Percentiles rank a stretch among this genome's conserved stretches.
phyloP scores from a whole-genome alignment of 1,284 basidiomycete species.

The Heliocybe sulcata region DNA sequence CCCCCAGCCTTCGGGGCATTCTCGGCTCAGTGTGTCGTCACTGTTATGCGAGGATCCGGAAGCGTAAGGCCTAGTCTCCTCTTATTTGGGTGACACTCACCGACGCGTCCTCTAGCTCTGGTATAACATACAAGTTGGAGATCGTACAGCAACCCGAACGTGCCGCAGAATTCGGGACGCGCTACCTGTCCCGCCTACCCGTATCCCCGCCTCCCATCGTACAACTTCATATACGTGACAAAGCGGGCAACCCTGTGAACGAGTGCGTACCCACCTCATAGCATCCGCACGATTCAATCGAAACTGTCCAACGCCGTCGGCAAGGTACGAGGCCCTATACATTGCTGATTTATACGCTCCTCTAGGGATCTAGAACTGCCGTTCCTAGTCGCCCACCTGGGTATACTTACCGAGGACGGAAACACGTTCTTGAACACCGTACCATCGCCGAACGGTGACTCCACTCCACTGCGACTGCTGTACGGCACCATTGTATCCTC shows the following conservation, averaged over 20 bases:
- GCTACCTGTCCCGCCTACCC: slow-evolving; percentile 72
- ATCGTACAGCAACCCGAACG: slow-evolving; percentile 75
- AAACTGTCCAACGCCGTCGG: slow-evolving; percentile 2
- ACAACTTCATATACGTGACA: slow-evolving; percentile 68
- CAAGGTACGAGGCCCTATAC: background rate
- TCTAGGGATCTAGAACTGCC: slow-evolving; percentile 71
- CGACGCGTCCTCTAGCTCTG: background rate
- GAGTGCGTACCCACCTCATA: slow-evolving; percentile 44
- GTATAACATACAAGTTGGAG: slow-evolving; percentile 65
- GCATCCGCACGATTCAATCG: background rate
- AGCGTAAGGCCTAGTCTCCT: background rate
- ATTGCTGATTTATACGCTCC: background rate
- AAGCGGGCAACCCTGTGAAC: slow-evolving; percentile 53
- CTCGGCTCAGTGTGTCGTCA: slow-evolving; percentile 5
- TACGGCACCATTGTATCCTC: slow-evolving; percentile 84
- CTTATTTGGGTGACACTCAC: background rate
- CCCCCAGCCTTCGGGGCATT: background rate
- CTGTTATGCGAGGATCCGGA: slow-evolving; percentile 6
- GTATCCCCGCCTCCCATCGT: slow-evolving; percentile 77
- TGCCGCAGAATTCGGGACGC: slow-evolving; percentile 73
- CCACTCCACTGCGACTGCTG: slow-evolving; percentile 50
- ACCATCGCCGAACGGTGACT: slow-evolving; percentile 34
- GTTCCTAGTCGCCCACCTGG: slow-evolving; percentile 76
- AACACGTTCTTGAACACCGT: slow-evolving; percentile 48
- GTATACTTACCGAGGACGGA: slow-evolving; percentile 61